These are phyloP conservation scores for Chlorociboria aeruginascens DNA, from an alignment of 495 filamentous ascomycete species.

Conservation along the genomic window DNA sequence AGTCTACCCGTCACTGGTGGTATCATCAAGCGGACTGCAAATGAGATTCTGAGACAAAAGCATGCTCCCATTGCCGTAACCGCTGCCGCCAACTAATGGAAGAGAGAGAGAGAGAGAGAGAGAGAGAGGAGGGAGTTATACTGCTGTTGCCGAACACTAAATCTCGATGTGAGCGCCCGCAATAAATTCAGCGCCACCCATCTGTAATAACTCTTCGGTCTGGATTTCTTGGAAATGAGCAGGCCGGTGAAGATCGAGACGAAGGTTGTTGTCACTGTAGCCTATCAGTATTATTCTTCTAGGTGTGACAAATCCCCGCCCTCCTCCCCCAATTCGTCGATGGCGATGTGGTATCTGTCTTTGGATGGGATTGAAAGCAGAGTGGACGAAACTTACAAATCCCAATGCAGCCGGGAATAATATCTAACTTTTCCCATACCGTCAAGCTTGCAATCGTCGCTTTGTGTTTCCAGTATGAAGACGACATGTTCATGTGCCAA, in stretches of 20 bases:
- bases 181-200: constrained; percentile 9
- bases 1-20: constrained; percentile 86
- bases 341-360: not conserved
- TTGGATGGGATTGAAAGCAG: not conserved
- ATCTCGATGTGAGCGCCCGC: constrained; percentile 3
- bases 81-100: constrained; percentile 19
- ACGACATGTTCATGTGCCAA: constrained; percentile 5
- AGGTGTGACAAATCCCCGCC: too few species aligned
- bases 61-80: constrained; percentile 18
- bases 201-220: constrained; percentile 5
- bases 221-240: not conserved
- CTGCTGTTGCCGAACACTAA: constrained; percentile 11
- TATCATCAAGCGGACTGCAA: constrained; percentile 74
- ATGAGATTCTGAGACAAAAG: constrained; percentile 42
- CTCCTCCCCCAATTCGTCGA: too few species aligned
- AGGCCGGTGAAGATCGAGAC: constrained; percentile 4
- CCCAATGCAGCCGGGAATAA: not conserved
- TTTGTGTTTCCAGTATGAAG: constrained; percentile 14
- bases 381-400: not conserved
- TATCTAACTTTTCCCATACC: constrained; percentile 10
- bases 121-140: not conserved
- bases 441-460: constrained; percentile 4
- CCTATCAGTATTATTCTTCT: not conserved
- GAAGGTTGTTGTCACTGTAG: constrained; percentile 6
- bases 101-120: not conserved